Evolutionary conservation across 176 grass and related monocot genomes (phyloP), one percentile per base, ranked within the genome.

Genomic region (Leersia perrieri): DNA sequence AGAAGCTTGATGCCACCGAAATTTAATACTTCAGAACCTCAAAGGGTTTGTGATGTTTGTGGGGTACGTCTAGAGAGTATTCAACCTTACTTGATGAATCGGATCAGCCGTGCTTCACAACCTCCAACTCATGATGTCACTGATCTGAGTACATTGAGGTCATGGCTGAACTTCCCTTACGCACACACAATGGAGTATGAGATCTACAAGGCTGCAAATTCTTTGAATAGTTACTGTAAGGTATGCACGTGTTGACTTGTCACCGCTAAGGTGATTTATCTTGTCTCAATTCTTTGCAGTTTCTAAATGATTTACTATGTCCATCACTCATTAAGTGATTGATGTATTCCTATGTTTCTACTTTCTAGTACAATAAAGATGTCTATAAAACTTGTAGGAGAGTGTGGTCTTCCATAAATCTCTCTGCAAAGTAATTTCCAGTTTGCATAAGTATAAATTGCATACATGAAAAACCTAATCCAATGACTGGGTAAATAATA

Each of bases 141-240:
- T 72, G 87, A 92, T 55, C 78, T 92, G 33, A 92, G 86, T 63
- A 89, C 90, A 34, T 57, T 92, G 38, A 86, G 86, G 68, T 86
- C 86, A 2, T 92, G 86, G 90, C 26, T 92, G 74, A 92, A 92
- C 73, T 86, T 92, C 11, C 90, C 86, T 35, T 92, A 87, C 69
- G 79, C 80, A 26, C 86, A 70, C 22, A 83, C 61, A 62, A 92
- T 92, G 90, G 90, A 92, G 41, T 83, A 89, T 40, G 90, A 92
- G 74, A 92, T 92, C 63, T 92, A 92, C 68, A 92, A 92, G 74
- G 90, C 90, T 80, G 63, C 83, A 68, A 92, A 92, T 85, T 69
- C 79, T 33, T 69, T 92, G 72, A 73, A 70, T 79, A 64, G 67
- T 60, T 92, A 92, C 70, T 82, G 55, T 74, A 89, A 92, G 86